These are phyloP conservation scores for Wickerhamomyces alni DNA, from an alignment of 805 yeast genomes.

Conservation along the genomic window DNA sequence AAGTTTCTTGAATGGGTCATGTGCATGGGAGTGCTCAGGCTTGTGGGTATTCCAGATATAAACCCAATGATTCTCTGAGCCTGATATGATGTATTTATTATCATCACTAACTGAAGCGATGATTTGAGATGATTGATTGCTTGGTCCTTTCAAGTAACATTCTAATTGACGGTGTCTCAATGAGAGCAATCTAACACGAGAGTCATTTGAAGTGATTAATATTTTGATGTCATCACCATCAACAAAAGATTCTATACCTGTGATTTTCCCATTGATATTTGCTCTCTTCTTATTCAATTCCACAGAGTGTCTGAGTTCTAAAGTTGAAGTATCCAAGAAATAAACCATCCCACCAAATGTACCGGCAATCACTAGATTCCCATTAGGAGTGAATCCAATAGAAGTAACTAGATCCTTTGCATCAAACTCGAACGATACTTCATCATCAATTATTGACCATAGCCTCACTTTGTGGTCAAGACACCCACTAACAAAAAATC, in stretches of 20 bases:
- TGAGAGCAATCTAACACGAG: conserved; percentile 64
- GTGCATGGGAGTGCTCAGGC: conserved; percentile 11
- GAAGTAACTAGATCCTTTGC: conserved; percentile 71
- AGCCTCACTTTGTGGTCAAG: conserved; percentile 67
- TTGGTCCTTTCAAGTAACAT: conserved; percentile 66
- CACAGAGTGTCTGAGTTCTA: conserved; percentile 40
- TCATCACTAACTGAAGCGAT: conserved; percentile 60
- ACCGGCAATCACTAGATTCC: conserved; percentile 57
- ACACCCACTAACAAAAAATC: conserved; percentile 81
- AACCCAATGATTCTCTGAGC: conserved; percentile 85
- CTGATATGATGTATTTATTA: conserved; percentile 54
- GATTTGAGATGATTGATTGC: conserved; percentile 67
- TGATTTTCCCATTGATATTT: conserved; percentile 49
- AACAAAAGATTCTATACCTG: conserved; percentile 59
- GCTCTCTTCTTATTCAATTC: conserved; percentile 37
- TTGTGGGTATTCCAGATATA: conserved; percentile 65
- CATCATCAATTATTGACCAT: conserved; percentile 80
- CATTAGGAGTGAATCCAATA: conserved; percentile 62
- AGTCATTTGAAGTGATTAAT: conserved; percentile 76
- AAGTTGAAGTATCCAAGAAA: conserved; percentile 57
- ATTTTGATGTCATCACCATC: conserved; percentile 33
- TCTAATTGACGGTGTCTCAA: conserved; percentile 47
- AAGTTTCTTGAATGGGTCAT: conserved; percentile 10
- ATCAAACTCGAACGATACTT: conserved; percentile 53
- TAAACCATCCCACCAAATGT: conserved; percentile 70